Base-by-base conservation (phyloP, 495 filamentous ascomycete species). In the Trichoderma erinaceum region DNA sequence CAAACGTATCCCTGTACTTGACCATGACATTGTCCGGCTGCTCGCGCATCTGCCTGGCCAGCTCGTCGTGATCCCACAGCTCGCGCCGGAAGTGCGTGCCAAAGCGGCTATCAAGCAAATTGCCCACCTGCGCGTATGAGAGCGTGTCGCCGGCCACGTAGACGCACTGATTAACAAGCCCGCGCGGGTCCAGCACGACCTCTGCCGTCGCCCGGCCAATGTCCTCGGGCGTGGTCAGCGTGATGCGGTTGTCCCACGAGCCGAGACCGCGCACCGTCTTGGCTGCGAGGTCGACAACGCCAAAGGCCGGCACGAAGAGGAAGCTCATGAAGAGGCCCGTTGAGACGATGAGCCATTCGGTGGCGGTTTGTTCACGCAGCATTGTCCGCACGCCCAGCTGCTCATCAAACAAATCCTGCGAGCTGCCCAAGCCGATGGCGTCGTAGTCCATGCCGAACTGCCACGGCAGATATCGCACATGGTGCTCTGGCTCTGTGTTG, bases 371-470 rank as follows among this genome's bases (percentile, higher is more conserved):
- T 8, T 70, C 71, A 4, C 84, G 71, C n/a, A 89, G 75, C 44
- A 85, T 41, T 27, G 80, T 74, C 23, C 86, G 75, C 16, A 89
- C 85, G 65, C 80, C 78, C 0, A 87, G 70, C 76, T 89, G 85
- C 80, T 89, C 87, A 66, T 84, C 85, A 67, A 89, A 89, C 23
- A 89, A 64, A 69, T 83, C 83, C 73, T 85, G 81, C 64, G 80
- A 79, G 25, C 80, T 82, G 0, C 81, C 84, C 0, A 76, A 71
- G 1, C 86, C 86, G 43, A 89, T 84, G 41, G 76, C 74, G 68
- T 86, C 84, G 71, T 90, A 89, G 70, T 90, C 85, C 2, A 88
- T 80, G 11, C 87, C 87, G 73, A 86, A 89, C 73, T 91, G 87
- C 87, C 87, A 89, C 2, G 87, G 86, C 16, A 88, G 74, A 69